A percentile compares a stretch with the other conserved stretches of the same genome.
phyloP scores from a whole-genome alignment of 805 yeast genomes.

The Teunomyces atbi region DNA sequence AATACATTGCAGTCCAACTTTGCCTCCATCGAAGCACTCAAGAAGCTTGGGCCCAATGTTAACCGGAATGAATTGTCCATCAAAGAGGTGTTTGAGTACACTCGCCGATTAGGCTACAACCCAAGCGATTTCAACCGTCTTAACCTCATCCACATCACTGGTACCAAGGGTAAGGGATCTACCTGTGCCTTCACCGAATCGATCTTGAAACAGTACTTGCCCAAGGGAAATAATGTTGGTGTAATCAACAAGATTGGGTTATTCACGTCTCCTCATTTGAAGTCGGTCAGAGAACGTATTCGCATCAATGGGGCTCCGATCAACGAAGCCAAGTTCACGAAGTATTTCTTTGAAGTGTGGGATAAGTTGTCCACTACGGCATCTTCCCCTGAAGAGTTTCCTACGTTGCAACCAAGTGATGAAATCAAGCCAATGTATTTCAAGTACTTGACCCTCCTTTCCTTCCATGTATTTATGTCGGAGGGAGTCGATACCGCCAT shows the following conservation, averaged over 20 bases:
- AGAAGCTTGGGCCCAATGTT: conserved; percentile 60
- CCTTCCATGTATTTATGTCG: conserved; percentile 84
- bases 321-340: conserved; percentile 73
- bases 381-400: conserved; percentile 59
- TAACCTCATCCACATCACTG: conserved; percentile 89
- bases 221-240: conserved; percentile 9
- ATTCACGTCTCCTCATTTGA: conserved; percentile 95
- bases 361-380: conserved; percentile 63
- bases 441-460: conserved; percentile 81
- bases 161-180: conserved; percentile 98
- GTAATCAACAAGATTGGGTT: conserved; percentile 64
- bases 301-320: conserved; percentile 85
- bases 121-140: conserved; percentile 68
- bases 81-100: conserved; percentile 67
- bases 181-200: conserved; percentile 93
- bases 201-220: conserved; percentile 64
- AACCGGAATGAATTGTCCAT: conserved; percentile 64
- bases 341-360: conserved; percentile 94
- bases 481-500: conserved; percentile 94
- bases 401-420: conserved; percentile 60
- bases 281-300: conserved; percentile 88
- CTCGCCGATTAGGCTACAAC: conserved; percentile 38
- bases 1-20: conserved; percentile 89
- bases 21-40: conserved; percentile 80
- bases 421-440: conserved; percentile 89